phyloP scores from a whole-genome alignment of 768 basidiomycete species.

The Boletus vermiculosoides region DNA sequence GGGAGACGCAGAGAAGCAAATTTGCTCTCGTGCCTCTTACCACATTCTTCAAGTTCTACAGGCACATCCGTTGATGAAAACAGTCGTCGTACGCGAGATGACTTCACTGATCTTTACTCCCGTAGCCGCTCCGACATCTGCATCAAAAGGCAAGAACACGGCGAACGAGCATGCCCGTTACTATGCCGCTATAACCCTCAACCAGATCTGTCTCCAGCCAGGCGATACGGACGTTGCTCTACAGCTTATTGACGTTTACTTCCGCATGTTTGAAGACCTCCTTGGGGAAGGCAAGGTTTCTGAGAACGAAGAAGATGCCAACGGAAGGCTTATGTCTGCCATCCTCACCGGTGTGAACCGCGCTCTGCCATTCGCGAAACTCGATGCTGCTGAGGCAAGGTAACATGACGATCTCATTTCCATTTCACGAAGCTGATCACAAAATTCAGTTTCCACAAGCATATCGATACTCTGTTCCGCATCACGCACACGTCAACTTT shows the following conservation, averaged over 20 bases:
- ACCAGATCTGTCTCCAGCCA: slow-evolving; percentile 77
- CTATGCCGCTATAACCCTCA: slow-evolving; percentile 91
- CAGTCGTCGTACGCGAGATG: slow-evolving; percentile 84
- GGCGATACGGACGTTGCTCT: slow-evolving; percentile 73
- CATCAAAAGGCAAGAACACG: slow-evolving; percentile 31
- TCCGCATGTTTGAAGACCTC: slow-evolving; percentile 89
- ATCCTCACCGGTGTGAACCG: slow-evolving; percentile 94
- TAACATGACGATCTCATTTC: slow-evolving; percentile 33
- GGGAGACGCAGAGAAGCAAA: slow-evolving; percentile 86
- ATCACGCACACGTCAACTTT: slow-evolving; percentile 96
- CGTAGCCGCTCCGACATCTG: slow-evolving; percentile 14
- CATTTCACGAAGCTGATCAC: slow-evolving; percentile 2
- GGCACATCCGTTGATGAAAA: slow-evolving; percentile 90
- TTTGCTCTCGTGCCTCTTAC: slow-evolving; percentile 89
- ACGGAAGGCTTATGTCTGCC: slow-evolving; percentile 84
- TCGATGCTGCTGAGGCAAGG: slow-evolving; percentile 67
- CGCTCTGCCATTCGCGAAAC: slow-evolving; percentile 87
- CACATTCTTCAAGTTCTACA: slow-evolving; percentile 89
- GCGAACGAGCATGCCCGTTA: slow-evolving; percentile 77
- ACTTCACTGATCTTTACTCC: slow-evolving; percentile 60
- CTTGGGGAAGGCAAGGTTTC: slow-evolving; percentile 56
- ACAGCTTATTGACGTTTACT: slow-evolving; percentile 85
- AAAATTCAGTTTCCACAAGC: slow-evolving; percentile 64
- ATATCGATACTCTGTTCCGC: slow-evolving; percentile 90
- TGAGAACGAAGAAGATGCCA: slow-evolving; percentile 54